These are phyloP conservation scores for Mycothermus thermophilus DNA, from an alignment of 495 filamentous ascomycete species.

Conservation along the genomic window DNA sequence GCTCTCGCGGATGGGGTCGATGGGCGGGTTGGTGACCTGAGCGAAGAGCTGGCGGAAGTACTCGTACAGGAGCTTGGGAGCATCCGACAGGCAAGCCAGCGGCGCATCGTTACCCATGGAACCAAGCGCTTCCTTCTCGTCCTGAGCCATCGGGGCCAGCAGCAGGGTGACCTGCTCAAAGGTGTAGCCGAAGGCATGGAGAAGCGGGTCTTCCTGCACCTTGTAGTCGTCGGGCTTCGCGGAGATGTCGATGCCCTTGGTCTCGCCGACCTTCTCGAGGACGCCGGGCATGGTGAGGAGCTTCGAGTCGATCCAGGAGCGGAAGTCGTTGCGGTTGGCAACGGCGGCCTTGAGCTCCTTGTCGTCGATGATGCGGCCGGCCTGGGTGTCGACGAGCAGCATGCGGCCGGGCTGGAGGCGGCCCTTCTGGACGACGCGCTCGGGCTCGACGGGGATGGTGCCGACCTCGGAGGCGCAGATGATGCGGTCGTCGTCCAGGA, in stretches of 20 bases:
- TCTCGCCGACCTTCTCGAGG: constrained; percentile 37
- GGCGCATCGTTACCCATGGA: constrained; percentile 99
- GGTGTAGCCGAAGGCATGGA: constrained; percentile 89
- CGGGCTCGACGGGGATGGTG: constrained; percentile 82
- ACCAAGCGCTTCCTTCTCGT: constrained; percentile 97
- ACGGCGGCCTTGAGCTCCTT: constrained; percentile 85
- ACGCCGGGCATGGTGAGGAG: constrained; percentile 70
- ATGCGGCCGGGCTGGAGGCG: constrained; percentile 93
- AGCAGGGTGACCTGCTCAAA: constrained; percentile 93
- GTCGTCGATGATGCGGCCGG: constrained; percentile 93
- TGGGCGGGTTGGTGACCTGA: constrained; percentile 97
- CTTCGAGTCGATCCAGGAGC: constrained; percentile 76
- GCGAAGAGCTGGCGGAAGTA: constrained; percentile 99
- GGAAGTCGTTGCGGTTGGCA: constrained; percentile 71
- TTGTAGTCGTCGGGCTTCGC: constrained; percentile 54
- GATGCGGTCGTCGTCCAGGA: constrained; percentile 95
- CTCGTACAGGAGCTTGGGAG: constrained; percentile 86
- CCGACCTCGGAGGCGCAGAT: constrained; percentile 98
- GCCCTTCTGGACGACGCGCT: constrained; percentile 86
- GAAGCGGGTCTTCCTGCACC: constrained; percentile 71
- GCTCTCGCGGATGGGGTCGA: constrained; percentile 95
- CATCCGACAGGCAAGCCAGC: constrained; percentile 76
- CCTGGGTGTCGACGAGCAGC: constrained; percentile 91
- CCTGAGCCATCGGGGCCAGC: constrained; percentile 91
- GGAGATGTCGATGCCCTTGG: constrained; percentile 41